Evolutionary conservation across 2,329 filamentous ascomycete genomes (phyloP), one percentile per base, ranked within the genome.

Genomic region (Colletotrichum cordylinicola): DNA sequence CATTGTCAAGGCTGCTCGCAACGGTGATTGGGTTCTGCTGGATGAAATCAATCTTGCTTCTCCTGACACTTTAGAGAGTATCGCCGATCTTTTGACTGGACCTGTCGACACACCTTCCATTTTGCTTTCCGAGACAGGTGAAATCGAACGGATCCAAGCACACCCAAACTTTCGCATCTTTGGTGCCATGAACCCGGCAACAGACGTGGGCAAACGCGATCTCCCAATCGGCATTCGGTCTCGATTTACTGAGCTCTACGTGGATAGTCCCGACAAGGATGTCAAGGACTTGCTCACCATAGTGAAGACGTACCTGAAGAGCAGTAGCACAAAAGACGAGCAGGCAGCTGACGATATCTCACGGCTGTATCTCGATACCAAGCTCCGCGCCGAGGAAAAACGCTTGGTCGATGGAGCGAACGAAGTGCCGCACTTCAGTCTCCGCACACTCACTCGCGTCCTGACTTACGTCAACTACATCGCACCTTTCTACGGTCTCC

Each of bases 181-280:
- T 82, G 98, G 95, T 67, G 97, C 98, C 33, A 99, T 99, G 97
- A 99, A 99, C 81, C 97, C 97, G 35, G 97, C 97, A 7, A 99
- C 97, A 4, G 97, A 99, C 86, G 93, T 98, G 72, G 97, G 98
- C 76, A 99, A 99, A 86, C 93, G 96, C 72, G 97, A 99, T 83
- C 87, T 99, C 18, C 96, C 96, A 1, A 92, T 95, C 70, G 96
- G 96, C 2, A 92, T 98, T 58, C 91, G 96, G 71, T 98, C 96
- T 10, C 92, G 96, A 65, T 99, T 99, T 82, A 98, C 97, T 0
- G 97, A 99, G 84, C 89, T 99, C 27, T 99, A 98, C 82, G 96
- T 99, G 29, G 92, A 95, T 70, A 97, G 95, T 79, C 96, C 97
- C 0, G 97, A 99, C 82, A 92, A 90, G 74, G 94, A 98, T 77